phyloP scores from a whole-genome alignment of 2,329 filamentous ascomycete species.

The Cladophialophora chaetospira region DNA sequence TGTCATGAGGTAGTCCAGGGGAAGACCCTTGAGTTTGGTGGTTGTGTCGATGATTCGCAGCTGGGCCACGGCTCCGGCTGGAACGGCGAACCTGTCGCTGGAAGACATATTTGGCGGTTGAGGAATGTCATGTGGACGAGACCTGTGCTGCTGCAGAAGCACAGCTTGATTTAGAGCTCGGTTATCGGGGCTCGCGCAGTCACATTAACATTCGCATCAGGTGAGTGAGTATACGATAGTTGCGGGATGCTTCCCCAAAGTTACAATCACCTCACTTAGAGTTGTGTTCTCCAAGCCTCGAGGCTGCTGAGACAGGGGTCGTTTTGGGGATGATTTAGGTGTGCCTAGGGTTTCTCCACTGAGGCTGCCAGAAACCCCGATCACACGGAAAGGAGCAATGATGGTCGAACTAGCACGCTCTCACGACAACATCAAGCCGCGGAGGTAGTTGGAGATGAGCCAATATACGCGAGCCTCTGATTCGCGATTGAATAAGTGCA shows the following conservation, averaged over 20 bases:
- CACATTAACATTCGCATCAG: neutral
- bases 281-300: constrained; percentile 1
- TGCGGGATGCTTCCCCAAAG: neutral
- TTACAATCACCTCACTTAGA: neutral
- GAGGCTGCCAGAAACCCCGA: constrained; percentile 2
- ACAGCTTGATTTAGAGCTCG: no score
- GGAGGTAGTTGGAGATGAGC: constrained; percentile 2
- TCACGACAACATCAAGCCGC: neutral
- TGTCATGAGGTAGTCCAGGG: constrained; percentile 16
- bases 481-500: neutral
- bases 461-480: neutral
- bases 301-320: neutral
- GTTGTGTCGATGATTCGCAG: constrained; percentile 28
- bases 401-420: neutral
- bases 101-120: constrained; percentile 6
- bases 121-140: neutral
- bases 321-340: neutral
- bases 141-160: no score
- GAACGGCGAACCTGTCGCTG: constrained; percentile 14
- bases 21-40: constrained; percentile 20
- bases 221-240: neutral
- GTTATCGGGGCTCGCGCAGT: no score
- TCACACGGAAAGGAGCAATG: neutral
- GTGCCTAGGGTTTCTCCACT: no score
- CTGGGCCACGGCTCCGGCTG: constrained; percentile 14